A percentile compares a stretch with the other conserved stretches of the same genome.
Evolutionary conservation across 805 yeast species (phyloP).

Genomic region (Saturnispora zaruensis): DNA sequence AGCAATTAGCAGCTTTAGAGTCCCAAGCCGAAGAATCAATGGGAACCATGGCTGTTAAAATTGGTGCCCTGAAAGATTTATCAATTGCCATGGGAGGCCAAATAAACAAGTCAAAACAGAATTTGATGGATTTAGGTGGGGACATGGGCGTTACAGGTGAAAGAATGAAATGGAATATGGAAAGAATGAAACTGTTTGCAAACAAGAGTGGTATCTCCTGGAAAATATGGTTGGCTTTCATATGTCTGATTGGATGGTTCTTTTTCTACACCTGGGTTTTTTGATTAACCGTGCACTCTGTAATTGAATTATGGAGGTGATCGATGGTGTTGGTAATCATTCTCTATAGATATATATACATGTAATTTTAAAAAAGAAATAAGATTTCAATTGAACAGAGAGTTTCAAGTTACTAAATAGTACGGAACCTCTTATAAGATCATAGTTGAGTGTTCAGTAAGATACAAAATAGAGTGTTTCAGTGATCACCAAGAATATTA

Average conservation of each 20-base stretch:
- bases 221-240: slow-evolving; percentile 49
- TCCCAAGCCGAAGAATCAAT: slow-evolving; percentile 58
- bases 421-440: too few species aligned
- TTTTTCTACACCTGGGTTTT: slow-evolving; percentile 35
- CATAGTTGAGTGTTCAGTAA: too few species aligned
- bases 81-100: slow-evolving; percentile 57
- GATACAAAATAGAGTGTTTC: too few species aligned
- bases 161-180: slow-evolving; percentile 44
- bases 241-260: slow-evolving; percentile 36
- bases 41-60: slow-evolving; percentile 44
- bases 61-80: slow-evolving; percentile 46
- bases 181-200: slow-evolving; percentile 55
- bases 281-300: neutral
- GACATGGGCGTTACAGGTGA: slow-evolving; percentile 29
- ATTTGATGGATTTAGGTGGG: slow-evolving; percentile 20
- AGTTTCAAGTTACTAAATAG: too few species aligned
- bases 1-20: slow-evolving; percentile 51
- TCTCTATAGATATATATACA: neutral
- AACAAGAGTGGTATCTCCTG: slow-evolving; percentile 55
- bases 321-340: neutral
- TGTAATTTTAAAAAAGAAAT: neutral
- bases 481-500: too few species aligned
- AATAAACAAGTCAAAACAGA: slow-evolving; percentile 33
- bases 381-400: neutral
- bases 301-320: too few species aligned